These are phyloP conservation scores for Cordyceps cateniannulata DNA, from an alignment of 2,329 filamentous ascomycete genomes.

Conservation along the genomic window DNA sequence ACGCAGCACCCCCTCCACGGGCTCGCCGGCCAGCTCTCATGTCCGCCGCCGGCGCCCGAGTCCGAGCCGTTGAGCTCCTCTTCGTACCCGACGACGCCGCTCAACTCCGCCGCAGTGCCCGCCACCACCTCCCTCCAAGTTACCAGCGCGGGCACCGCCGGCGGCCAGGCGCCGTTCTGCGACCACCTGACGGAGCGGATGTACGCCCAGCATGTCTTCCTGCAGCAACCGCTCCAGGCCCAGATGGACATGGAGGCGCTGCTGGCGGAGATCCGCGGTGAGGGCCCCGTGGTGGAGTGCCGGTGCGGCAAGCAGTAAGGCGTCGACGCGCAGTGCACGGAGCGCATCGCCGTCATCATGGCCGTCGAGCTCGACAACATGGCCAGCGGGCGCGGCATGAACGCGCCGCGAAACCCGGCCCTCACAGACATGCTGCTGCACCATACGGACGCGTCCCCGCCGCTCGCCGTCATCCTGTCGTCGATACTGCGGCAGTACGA, in stretches of 20 bases:
- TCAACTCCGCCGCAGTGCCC: neutral
- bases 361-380: constrained; percentile 21
- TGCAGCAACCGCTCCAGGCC: neutral
- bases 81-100: neutral
- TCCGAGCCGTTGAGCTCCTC: neutral
- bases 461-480: constrained; percentile 18
- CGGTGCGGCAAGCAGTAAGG: constrained; percentile 22
- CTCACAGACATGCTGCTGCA: constrained; percentile 20
- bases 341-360: constrained; percentile 20
- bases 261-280: neutral
- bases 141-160: neutral
- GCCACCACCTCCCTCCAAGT: too few species aligned
- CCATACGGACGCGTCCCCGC: constrained; percentile 18
- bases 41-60: neutral
- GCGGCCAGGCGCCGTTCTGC: neutral
- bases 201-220: neutral
- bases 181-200: neutral
- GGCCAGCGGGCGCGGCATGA: constrained; percentile 14
- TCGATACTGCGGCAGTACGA: constrained; percentile 20
- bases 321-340: constrained; percentile 19
- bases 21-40: neutral
- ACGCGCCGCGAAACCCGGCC: constrained; percentile 19
- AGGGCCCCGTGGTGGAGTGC: constrained; percentile 17
- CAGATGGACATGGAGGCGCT: constrained; percentile 1
- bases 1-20: neutral